Percentiles rank a stretch among this genome's conserved stretches.
These are phyloP conservation scores for Vicia villosa DNA, from an alignment of 306 rosid genomes.

Conservation along the genomic window DNA sequence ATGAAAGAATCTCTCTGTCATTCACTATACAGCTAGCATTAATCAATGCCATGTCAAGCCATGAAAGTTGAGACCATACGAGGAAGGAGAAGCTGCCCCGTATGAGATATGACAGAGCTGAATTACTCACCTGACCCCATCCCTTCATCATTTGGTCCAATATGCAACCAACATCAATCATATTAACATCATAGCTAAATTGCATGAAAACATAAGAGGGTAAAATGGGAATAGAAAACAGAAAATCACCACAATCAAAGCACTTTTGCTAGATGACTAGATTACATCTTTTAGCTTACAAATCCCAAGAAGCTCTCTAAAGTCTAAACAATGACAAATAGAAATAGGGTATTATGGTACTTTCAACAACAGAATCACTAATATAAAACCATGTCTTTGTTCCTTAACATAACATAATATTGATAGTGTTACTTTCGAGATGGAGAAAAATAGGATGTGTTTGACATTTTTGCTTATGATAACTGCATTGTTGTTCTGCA, in stretches of 20 bases:
- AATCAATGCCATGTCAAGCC: neutral
- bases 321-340: neutral
- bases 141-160: neutral
- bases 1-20: neutral
- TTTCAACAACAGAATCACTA: slow-evolving; percentile 6
- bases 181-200: neutral
- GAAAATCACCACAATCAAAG: no score
- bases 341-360: slow-evolving; percentile 38
- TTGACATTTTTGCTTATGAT: slow-evolving; percentile 33
- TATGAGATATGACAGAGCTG: neutral
- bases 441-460: slow-evolving; percentile 29
- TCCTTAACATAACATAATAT: neutral
- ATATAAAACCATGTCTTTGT: slow-evolving; percentile 26
- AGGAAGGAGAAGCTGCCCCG: neutral
- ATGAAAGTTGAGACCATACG: neutral
- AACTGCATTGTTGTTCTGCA: slow-evolving; percentile 34
- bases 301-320: neutral
- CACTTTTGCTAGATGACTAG: no score
- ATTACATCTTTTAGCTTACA: neutral
- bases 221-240: no score
- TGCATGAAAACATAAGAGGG: no score
- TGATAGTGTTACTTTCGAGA: slow-evolving; percentile 20
- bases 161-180: neutral
- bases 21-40: neutral
- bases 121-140: neutral